phyloP scores from a whole-genome alignment of 1,284 basidiomycete genomes.

The Ceratobasidium theobromae region DNA sequence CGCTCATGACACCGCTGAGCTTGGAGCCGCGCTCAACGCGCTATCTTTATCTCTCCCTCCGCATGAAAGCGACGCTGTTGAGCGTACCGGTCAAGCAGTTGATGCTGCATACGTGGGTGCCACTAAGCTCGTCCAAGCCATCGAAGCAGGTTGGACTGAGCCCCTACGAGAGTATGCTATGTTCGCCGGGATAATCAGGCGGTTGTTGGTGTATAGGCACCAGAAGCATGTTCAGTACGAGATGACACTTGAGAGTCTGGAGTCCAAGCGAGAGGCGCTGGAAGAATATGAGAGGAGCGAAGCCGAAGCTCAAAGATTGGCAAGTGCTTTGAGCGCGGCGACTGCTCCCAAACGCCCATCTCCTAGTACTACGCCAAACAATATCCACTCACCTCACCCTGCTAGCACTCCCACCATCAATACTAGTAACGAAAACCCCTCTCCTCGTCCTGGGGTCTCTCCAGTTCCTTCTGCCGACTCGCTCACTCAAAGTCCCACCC shows the following conservation, averaged over 20 bases:
- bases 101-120: constrained; percentile 95
- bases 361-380: constrained; percentile 16
- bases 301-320: constrained; percentile 83
- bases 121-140: constrained; percentile 83
- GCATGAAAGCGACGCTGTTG: constrained; percentile 75
- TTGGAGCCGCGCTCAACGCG: constrained; percentile 94
- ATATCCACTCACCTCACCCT: constrained; percentile 25
- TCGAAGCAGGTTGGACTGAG: constrained; percentile 93
- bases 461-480: constrained; percentile 20
- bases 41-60: constrained; percentile 72
- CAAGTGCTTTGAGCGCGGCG: constrained; percentile 68
- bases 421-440: neutral
- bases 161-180: constrained; percentile 95
- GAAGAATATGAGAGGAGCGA: constrained; percentile 93
- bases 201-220: constrained; percentile 90
- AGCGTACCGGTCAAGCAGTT: constrained; percentile 92
- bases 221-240: constrained; percentile 99
- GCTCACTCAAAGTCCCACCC: constrained; percentile 22
- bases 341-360: constrained; percentile 34
- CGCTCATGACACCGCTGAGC: constrained; percentile 88
- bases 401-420: neutral
- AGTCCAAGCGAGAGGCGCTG: constrained; percentile 82
- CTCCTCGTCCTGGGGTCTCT: neutral
- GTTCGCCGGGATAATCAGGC: constrained; percentile 93
- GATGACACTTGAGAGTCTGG: constrained; percentile 90